These are phyloP conservation scores for Aspergillus taichungensis DNA, from an alignment of 495 filamentous ascomycete species.

Conservation along the genomic window DNA sequence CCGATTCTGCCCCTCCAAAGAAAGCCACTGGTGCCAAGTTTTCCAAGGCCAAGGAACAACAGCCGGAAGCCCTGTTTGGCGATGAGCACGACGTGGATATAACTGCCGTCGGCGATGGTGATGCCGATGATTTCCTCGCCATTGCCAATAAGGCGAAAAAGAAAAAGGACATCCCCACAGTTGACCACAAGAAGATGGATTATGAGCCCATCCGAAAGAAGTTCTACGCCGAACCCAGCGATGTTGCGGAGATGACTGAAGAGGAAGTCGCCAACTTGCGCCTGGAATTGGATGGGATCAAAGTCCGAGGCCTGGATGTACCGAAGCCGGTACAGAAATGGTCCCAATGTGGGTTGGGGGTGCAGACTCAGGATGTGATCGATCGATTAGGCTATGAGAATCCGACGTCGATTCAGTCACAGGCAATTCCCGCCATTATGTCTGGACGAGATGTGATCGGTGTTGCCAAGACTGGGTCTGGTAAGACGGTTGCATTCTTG, in stretches of 20 bases:
- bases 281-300: constrained; percentile 88
- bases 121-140: constrained; percentile 76
- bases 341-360: constrained; percentile 86
- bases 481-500: constrained; percentile 92
- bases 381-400: constrained; percentile 73
- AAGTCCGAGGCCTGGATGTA: constrained; percentile 74
- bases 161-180: constrained; percentile 86
- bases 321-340: constrained; percentile 94
- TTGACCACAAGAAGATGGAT: constrained; percentile 77
- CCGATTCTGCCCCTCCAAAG: constrained; percentile 39
- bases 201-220: constrained; percentile 83
- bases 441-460: constrained; percentile 94
- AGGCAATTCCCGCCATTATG: constrained; percentile 93
- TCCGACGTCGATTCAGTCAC: constrained; percentile 89
- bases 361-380: constrained; percentile 84
- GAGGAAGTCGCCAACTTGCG: constrained; percentile 76
- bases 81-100: constrained; percentile 75
- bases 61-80: constrained; percentile 76
- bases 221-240: constrained; percentile 86
- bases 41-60: constrained; percentile 41
- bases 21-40: constrained; percentile 34
- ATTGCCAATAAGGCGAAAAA: constrained; percentile 81
- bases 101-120: constrained; percentile 58
- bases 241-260: constrained; percentile 76
- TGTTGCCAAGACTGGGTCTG: constrained; percentile 97